Conservation (phyloP, 306 rosid species). For the Cucurbita argyrosperma region DNA sequence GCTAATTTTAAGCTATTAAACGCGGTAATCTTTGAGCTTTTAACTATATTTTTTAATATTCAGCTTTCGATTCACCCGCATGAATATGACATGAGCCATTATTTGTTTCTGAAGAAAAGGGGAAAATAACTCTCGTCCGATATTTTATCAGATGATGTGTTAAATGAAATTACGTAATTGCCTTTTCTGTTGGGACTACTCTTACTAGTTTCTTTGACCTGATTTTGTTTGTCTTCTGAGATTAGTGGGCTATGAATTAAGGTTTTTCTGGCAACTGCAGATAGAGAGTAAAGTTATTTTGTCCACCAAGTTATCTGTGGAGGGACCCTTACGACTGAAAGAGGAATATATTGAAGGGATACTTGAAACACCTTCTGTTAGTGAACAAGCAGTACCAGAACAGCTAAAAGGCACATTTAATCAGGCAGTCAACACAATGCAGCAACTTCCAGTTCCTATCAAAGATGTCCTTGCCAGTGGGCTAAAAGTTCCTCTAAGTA, state of each 20-base stretch:
- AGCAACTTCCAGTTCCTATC: constrained; percentile 72
- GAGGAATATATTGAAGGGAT: constrained; percentile 83
- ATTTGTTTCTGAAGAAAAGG: neutral
- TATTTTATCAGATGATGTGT: neutral
- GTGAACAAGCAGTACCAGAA: constrained; percentile 68
- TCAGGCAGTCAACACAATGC: constrained; percentile 55
- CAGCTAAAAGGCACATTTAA: constrained; percentile 80
- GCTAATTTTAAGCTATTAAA: constrained; percentile 53
- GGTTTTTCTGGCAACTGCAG: constrained; percentile 30
- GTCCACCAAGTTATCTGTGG: constrained; percentile 61
- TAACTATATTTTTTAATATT: neutral
- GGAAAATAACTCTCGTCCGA: neutral
- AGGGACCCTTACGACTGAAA: constrained; percentile 90
- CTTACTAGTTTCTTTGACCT: neutral
- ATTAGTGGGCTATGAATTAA: neutral
- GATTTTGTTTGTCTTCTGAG: neutral
- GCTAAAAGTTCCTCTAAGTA: constrained; percentile 74
- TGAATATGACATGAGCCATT: neutral
- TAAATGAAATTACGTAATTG: neutral
- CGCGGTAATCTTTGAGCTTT: constrained; percentile 36
- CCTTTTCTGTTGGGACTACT: neutral
- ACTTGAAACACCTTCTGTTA: constrained; percentile 57
- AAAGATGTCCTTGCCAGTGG: constrained; percentile 58
- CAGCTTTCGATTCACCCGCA: neutral
- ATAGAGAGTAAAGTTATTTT: constrained; percentile 56